These are phyloP conservation scores for Globisporangium radiosum DNA, from an alignment of 352 stramenopile genomes.

Conservation along the genomic window DNA sequence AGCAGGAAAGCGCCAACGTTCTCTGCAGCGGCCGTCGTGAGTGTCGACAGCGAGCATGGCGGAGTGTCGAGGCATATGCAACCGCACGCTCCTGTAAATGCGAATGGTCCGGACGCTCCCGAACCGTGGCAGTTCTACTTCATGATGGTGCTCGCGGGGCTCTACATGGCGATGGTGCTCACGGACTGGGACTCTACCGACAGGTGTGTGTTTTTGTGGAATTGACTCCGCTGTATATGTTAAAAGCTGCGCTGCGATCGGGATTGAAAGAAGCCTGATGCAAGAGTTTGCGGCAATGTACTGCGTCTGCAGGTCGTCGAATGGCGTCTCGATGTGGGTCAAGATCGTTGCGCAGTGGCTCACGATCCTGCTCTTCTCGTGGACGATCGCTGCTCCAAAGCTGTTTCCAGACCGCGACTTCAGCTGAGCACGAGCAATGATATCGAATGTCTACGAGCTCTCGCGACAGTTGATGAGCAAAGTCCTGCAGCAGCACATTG, in stretches of 20 bases:
- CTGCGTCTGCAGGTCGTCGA: constrained; percentile 21
- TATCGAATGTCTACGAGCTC: no score
- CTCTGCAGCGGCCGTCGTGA: constrained; percentile 38
- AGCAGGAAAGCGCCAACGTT: constrained; percentile 1
- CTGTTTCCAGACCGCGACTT: constrained; percentile 95
- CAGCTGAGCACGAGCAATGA: constrained; percentile 5
- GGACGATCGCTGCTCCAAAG: constrained; percentile 91
- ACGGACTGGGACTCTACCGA: constrained; percentile 91
- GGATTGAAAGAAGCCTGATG: no score
- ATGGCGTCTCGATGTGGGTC: constrained; percentile 93
- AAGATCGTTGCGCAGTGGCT: constrained; percentile 93
- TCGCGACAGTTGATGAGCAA: no score
- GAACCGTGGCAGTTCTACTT: constrained; percentile 93
- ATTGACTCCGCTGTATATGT: no score
- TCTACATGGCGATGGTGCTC: constrained; percentile 94
- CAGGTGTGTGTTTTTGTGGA: constrained; percentile 21
- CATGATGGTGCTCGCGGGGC: constrained; percentile 86
- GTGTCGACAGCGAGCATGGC: constrained; percentile 11
- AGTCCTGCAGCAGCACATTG: no score
- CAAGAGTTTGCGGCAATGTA: background rate
- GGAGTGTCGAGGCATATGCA: background rate
- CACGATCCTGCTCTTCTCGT: constrained; percentile 91
- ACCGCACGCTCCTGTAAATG: background rate
- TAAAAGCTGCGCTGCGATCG: no score
- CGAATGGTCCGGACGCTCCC: constrained; percentile 24